Percentiles rank a stretch among this genome's conserved stretches.
Conservation (phyloP, 805 yeast genomes). For the Cyberlindnera nakhonratchasimensis region DNA sequence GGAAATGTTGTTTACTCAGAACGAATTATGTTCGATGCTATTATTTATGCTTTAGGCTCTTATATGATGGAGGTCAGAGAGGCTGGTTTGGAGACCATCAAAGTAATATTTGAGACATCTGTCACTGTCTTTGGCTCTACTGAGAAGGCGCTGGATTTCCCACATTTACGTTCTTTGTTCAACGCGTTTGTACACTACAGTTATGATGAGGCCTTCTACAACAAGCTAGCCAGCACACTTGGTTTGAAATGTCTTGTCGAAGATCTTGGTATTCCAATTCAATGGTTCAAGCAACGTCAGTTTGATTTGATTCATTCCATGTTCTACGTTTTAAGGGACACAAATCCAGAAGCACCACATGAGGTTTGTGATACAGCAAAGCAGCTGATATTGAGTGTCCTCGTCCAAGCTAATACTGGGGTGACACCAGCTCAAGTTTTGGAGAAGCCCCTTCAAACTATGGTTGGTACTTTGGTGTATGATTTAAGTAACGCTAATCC, state of each 20-base stretch:
- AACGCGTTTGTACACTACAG: slow-evolving; percentile 87
- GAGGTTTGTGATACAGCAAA: slow-evolving; percentile 72
- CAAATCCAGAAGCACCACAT: slow-evolving; percentile 83
- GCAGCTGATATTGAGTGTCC: slow-evolving; percentile 56
- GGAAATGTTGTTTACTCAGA: slow-evolving; percentile 71
- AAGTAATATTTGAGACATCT: slow-evolving; percentile 57
- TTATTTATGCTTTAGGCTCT: slow-evolving; percentile 76
- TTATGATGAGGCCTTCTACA: slow-evolving; percentile 82
- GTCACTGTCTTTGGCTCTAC: slow-evolving; percentile 62
- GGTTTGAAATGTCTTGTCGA: slow-evolving; percentile 74
- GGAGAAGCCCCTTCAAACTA: slow-evolving; percentile 71
- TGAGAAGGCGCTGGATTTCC: slow-evolving; percentile 65
- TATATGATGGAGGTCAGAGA: slow-evolving; percentile 67
- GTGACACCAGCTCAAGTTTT: slow-evolving; percentile 58
- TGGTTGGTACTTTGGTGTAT: slow-evolving; percentile 85
- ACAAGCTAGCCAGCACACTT: slow-evolving; percentile 83
- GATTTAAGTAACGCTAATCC: slow-evolving; percentile 89
- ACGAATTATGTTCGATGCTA: slow-evolving; percentile 66
- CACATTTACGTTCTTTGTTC: slow-evolving; percentile 71
- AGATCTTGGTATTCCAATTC: slow-evolving; percentile 62
- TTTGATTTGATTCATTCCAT: slow-evolving; percentile 82
- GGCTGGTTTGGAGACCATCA: slow-evolving; percentile 66
- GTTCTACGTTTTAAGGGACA: slow-evolving; percentile 85
- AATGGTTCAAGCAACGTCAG: slow-evolving; percentile 75
- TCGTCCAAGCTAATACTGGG: slow-evolving; percentile 62